Evolutionary conservation across 2,329 filamentous ascomycete species (phyloP).

Genomic region (Fusarium penzigii): DNA sequence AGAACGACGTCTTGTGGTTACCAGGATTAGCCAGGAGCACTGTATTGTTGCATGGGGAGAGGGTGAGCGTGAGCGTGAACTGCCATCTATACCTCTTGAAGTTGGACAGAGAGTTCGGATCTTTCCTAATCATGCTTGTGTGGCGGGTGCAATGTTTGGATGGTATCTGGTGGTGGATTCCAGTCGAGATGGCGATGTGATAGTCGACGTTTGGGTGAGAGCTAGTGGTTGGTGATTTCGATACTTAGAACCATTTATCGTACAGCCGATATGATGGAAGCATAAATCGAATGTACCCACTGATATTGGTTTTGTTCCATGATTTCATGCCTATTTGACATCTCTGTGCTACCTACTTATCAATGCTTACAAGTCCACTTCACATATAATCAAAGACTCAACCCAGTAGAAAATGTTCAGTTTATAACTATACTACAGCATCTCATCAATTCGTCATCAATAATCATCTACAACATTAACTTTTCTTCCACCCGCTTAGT

Average conservation of each 20-base stretch:
- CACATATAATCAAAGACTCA: background rate
- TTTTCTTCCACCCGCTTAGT: background rate
- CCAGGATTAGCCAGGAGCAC: constrained; percentile 66
- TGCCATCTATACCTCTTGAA: constrained; percentile 39
- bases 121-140: constrained; percentile 66
- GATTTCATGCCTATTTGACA: too few species aligned
- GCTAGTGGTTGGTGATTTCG: constrained; percentile 49
- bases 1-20: constrained; percentile 50
- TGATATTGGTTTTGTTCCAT: too few species aligned
- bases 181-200: constrained; percentile 32
- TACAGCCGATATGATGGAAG: too few species aligned
- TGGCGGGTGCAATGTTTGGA: constrained; percentile 59
- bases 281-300: too few species aligned
- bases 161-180: constrained; percentile 59
- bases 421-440: background rate
- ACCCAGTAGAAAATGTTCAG: background rate
- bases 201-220: constrained; percentile 61
- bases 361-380: background rate
- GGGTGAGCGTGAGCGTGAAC: constrained; percentile 8
- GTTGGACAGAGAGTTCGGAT: constrained; percentile 47
- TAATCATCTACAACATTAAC: constrained; percentile 1
- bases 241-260: background rate
- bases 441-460: background rate
- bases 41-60: constrained; percentile 56
- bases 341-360: too few species aligned